Conservation (phyloP, 1,284 basidiomycete species). For the Apiotrichum porosum region DNA sequence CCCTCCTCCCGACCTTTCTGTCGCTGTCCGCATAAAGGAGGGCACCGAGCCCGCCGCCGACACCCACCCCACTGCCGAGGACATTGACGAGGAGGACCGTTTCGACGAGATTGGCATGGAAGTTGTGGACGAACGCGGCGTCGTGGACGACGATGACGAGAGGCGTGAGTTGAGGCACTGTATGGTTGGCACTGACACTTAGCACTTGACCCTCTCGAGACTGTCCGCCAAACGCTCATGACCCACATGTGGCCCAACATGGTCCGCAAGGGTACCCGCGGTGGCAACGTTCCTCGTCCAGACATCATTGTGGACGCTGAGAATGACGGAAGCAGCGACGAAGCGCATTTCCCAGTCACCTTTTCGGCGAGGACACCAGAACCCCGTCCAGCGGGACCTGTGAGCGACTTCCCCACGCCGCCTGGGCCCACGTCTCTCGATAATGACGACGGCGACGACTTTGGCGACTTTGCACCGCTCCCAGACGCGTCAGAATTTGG, state of each 20-base stretch:
- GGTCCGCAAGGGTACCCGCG: slow-evolving; percentile 15
- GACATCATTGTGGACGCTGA: slow-evolving; percentile 1
- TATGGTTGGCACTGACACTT: neutral
- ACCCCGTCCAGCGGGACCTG: neutral
- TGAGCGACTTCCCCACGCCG: slow-evolving; percentile 11
- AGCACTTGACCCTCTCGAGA: slow-evolving; percentile 36
- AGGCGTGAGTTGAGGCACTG: slow-evolving; percentile 28
- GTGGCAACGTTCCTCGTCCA: slow-evolving; percentile 5
- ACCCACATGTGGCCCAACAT: slow-evolving; percentile 46
- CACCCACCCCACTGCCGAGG: neutral
- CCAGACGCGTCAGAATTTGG: neutral
- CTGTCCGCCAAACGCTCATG: slow-evolving; percentile 39
- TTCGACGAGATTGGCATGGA: slow-evolving; percentile 42
- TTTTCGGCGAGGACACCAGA: neutral
- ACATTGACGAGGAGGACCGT: slow-evolving; percentile 23
- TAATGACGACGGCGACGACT: slow-evolving; percentile 11
- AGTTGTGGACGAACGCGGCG: slow-evolving; percentile 32
- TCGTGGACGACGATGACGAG: slow-evolving; percentile 39
- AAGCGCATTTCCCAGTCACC: slow-evolving; percentile 14
- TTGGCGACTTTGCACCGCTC: slow-evolving; percentile 16
- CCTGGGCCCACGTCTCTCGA: neutral
- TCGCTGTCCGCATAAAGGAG: slow-evolving; percentile 24
- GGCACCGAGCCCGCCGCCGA: neutral
- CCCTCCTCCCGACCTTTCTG: slow-evolving; percentile 35
- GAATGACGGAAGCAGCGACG: slow-evolving; percentile 4